Evolutionary conservation across 306 rosid species (phyloP), one percentile per base, ranked within the genome.

Genomic region (Citrullus mucosospermus): DNA sequence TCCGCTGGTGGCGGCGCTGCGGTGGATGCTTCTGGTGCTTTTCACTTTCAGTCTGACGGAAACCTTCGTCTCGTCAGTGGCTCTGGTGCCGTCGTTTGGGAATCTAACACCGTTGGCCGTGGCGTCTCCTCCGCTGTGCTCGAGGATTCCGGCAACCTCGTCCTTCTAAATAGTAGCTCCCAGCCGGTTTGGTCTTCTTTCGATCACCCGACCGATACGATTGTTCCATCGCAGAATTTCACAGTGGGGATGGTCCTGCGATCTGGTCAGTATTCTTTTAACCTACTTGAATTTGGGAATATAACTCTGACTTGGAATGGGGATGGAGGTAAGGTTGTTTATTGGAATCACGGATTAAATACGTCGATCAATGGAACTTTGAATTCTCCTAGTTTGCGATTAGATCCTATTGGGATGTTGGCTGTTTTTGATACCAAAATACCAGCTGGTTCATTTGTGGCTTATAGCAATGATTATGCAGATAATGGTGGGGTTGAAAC

Each of bases 381-480:
- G 71, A 79, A 54, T 22, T 78, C 85, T 1, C 94, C 97, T 3
- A 39, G 20, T 46, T 77, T 93, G 57, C 61, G 14, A 18, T 79
- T 93, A 78, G 83, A 80, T 9, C 0, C 86, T 3, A 80, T 60
- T 44, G 94, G 97, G 41, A 43, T 78, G 69, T 66, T 93, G 69
- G 85, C 88, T 13, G 80, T 93, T 50, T 81, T 51, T 11, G 91
- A 93, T 86, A 20, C 59, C 6, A 76, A 53, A 0, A 77, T 91
- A 81, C 16, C 81, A 15, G 6, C 66, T 38, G 55, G 84, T 10
- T 81, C 51, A 54, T 30, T 80, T 82, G 77, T 89, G 6, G 92
- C 92, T 70, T 89, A 87, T 53, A 93, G 96, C 50, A 91, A 80
- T 39, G 96, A 91, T 53, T 88, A 89, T 78, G 90, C 81, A 9